Conservation (phyloP, 495 filamentous ascomycete species). For the Neurospora intermedia region DNA sequence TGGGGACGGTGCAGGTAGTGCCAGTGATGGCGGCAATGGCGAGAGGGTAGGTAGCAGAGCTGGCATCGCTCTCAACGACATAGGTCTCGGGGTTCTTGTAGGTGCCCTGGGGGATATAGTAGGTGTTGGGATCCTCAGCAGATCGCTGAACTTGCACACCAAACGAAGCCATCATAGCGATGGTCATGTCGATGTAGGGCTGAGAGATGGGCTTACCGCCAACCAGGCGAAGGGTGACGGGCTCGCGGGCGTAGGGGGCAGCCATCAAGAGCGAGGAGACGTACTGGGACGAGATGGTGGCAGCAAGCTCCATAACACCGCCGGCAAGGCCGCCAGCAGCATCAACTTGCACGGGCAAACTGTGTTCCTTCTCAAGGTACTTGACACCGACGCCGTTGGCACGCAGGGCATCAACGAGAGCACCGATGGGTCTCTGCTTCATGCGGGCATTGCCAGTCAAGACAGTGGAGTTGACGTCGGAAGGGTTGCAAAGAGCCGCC, state of each 20-base stretch:
- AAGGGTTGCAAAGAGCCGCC: slow-evolving; percentile 67
- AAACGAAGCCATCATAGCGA: slow-evolving; percentile 92
- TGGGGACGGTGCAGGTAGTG: slow-evolving; percentile 88
- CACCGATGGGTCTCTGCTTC: slow-evolving; percentile 89
- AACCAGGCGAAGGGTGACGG: slow-evolving; percentile 79
- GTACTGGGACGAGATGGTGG: slow-evolving; percentile 93
- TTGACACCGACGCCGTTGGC: slow-evolving; percentile 73
- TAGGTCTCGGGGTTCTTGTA: slow-evolving; percentile 85
- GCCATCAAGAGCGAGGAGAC: slow-evolving; percentile 96
- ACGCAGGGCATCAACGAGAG: slow-evolving; percentile 84
- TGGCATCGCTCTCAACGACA: slow-evolving; percentile 91
- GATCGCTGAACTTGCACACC: slow-evolving; percentile 62
- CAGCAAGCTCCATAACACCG: slow-evolving; percentile 81
- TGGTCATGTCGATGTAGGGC: slow-evolving; percentile 97
- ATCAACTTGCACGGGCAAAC: slow-evolving; percentile 72
- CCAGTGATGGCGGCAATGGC: slow-evolving; percentile 92
- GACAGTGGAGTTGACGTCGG: slow-evolving; percentile 52
- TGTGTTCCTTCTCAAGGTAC: slow-evolving; percentile 70
- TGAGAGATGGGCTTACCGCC: slow-evolving; percentile 95
- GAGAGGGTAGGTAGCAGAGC: slow-evolving; percentile 93
- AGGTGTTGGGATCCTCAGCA: slow-evolving; percentile 66
- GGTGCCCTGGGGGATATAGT: slow-evolving; percentile 78
- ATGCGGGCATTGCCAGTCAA: slow-evolving; percentile 93
- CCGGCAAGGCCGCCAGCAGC: slow-evolving; percentile 83
- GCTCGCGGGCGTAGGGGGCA: slow-evolving; percentile 88